phyloP scores from a whole-genome alignment of 257 asterid genomes.

The Solanum lycopersicoides region DNA sequence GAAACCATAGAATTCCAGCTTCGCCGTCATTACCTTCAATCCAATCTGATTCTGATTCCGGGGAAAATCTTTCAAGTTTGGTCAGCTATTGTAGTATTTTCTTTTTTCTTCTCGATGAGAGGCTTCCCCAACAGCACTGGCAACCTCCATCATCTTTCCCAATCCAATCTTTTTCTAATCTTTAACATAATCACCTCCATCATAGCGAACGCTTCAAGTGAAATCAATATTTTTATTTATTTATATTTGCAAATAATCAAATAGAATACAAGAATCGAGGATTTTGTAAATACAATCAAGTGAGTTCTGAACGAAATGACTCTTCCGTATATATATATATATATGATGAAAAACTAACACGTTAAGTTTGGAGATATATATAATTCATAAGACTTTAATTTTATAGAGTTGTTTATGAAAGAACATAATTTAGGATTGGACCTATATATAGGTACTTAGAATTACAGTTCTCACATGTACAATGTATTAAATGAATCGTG shows the following conservation, averaged over 20 bases:
- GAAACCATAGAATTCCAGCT: no score
- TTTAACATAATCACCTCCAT: constrained; percentile 18
- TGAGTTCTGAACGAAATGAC: not conserved
- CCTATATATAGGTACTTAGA: not conserved
- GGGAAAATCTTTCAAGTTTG: no score
- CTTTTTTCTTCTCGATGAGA: no score
- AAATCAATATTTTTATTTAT: constrained; percentile 1
- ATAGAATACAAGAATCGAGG: not conserved
- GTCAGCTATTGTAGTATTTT: no score
- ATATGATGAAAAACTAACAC: not conserved
- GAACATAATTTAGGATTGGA: not conserved
- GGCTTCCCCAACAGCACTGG: no score
- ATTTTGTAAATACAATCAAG: not conserved
- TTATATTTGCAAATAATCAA: not conserved
- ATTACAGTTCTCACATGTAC: not conserved
- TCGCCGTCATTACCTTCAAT: no score
- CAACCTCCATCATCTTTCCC: no score
- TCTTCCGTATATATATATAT: not conserved
- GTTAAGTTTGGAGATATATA: not conserved
- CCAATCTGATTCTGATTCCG: no score
- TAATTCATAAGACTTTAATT: not conserved
- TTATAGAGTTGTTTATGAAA: not conserved
- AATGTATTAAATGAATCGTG: not conserved
- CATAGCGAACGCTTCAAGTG: constrained; percentile 53
- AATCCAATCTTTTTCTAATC: no score